Percentiles rank a stretch among this genome's conserved stretches.
phyloP scores from a whole-genome alignment of 192 early-diverging fungal genomes.

The Spinellus fusiger region DNA sequence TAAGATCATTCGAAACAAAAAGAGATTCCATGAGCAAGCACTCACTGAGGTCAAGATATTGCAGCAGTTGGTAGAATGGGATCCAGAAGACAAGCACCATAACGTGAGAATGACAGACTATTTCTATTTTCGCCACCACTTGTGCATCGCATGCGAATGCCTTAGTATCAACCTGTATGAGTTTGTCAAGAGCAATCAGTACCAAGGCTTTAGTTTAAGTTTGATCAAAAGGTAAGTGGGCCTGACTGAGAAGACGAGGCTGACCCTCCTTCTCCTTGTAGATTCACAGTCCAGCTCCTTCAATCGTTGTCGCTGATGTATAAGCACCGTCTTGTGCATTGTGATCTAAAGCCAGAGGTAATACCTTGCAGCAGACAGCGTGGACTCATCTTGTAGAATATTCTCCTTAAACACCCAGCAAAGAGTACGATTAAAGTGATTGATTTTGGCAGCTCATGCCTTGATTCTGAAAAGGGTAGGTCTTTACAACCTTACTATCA shows the following conservation, averaged over 20 bases:
- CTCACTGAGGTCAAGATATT: constrained; percentile 92
- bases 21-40: constrained; percentile 93
- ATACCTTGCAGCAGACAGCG: constrained; percentile 24
- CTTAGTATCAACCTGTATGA: constrained; percentile 96
- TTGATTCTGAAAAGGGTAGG: constrained; percentile 71
- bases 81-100: constrained; percentile 74
- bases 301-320: constrained; percentile 72
- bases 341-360: constrained; percentile 96
- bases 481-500: neutral
- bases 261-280: constrained; percentile 10
- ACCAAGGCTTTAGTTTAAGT: constrained; percentile 78
- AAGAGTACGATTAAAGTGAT: constrained; percentile 89
- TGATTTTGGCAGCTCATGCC: constrained; percentile 94
- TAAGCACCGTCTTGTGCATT: constrained; percentile 81
- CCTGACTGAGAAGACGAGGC: neutral
- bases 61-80: constrained; percentile 76
- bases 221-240: constrained; percentile 56
- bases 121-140: constrained; percentile 94
- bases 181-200: constrained; percentile 90
- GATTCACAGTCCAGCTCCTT: constrained; percentile 79
- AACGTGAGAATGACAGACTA: constrained; percentile 84
- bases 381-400: constrained; percentile 49
- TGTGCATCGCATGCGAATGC: constrained; percentile 94
- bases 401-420: constrained; percentile 69
- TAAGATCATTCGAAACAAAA: constrained; percentile 95